Conservation (phyloP, 345 rosid genomes). For the Ricinus communis region DNA sequence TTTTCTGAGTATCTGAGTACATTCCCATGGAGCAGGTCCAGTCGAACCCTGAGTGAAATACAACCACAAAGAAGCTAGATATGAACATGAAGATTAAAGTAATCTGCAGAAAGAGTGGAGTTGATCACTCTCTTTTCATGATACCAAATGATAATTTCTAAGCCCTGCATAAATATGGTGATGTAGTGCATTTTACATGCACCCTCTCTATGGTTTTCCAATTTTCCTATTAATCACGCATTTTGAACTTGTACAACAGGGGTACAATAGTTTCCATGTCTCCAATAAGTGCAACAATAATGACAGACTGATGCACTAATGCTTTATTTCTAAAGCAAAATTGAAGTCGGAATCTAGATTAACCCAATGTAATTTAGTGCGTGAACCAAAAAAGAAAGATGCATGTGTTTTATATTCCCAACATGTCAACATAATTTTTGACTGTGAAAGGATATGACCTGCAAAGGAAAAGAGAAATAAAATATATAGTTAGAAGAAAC, state of each 20-base stretch:
- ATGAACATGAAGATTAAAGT: not conserved
- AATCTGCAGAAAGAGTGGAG: not conserved
- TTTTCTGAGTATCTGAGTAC: not conserved
- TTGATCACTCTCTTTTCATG: not conserved
- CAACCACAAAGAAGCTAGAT: not conserved
- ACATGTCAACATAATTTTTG: constrained; percentile 4
- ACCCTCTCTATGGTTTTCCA: not conserved
- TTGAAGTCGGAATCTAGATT: not conserved
- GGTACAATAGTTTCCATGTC: no score
- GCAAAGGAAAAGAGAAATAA: constrained; percentile 33
- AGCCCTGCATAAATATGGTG: not conserved
- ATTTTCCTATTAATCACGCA: not conserved
- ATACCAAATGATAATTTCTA: not conserved
- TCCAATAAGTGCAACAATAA: not conserved
- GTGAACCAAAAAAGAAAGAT: not conserved
- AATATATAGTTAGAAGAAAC: not conserved
- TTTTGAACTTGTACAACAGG: not conserved
- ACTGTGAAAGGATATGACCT: constrained; percentile 95
- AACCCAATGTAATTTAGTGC: not conserved
- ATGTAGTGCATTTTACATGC: not conserved
- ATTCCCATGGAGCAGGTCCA: not conserved
- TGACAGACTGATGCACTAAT: not conserved
- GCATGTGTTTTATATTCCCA: constrained; percentile 6
- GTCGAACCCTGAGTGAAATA: not conserved
- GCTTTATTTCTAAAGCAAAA: not conserved